Percentiles rank a stretch among this genome's conserved stretches.
Evolutionary conservation across 2,329 filamentous ascomycete genomes (phyloP).

Genomic region (Alternaria conjuncta): DNA sequence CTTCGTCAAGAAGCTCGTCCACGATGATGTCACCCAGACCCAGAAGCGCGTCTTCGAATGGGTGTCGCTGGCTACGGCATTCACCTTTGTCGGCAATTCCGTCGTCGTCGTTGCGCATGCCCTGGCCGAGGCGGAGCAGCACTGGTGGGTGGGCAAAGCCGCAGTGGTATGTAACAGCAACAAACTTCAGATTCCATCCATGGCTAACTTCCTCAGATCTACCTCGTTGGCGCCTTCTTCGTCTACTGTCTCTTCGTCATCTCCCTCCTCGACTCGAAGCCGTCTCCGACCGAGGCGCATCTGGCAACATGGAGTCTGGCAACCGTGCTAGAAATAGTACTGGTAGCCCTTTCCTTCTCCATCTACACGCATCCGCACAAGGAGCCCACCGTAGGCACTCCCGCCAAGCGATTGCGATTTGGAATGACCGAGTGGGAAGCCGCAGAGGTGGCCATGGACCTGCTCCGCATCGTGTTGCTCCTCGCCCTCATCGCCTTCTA

Average conservation of each 20-base stretch:
- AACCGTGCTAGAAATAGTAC: slow-evolving; percentile 72
- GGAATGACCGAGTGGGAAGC: slow-evolving; percentile 66
- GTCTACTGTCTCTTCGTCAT: slow-evolving; percentile 86
- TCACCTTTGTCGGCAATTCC: slow-evolving; percentile 79
- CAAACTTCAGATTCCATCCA: too few species aligned
- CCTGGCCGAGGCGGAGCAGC: slow-evolving; percentile 66
- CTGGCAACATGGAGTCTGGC: slow-evolving; percentile 79
- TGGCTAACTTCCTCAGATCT: slow-evolving; percentile 66
- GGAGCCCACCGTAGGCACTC: slow-evolving; percentile 60
- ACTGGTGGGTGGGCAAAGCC: slow-evolving; percentile 84
- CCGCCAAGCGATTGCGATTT: slow-evolving; percentile 28
- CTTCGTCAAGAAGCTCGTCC: slow-evolving; percentile 54
- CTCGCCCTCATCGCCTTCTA: slow-evolving; percentile 67
- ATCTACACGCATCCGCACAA: slow-evolving; percentile 73
- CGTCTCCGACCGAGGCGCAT: slow-evolving; percentile 81
- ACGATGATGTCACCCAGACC: slow-evolving; percentile 66
- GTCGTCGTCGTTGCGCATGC: slow-evolving; percentile 76
- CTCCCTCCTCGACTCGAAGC: slow-evolving; percentile 81
- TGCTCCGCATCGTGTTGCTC: slow-evolving; percentile 72
- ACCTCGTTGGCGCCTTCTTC: slow-evolving; percentile 83
- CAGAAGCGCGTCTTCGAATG: slow-evolving; percentile 77
- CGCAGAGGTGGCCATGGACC: slow-evolving; percentile 70
- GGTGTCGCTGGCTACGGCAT: slow-evolving; percentile 71
- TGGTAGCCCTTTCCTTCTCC: slow-evolving; percentile 72
- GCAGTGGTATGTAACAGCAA: slow-evolving; percentile 66